Base-by-base conservation (phyloP, 805 yeast species). In the Ogataea parapolymorpha region DNA sequence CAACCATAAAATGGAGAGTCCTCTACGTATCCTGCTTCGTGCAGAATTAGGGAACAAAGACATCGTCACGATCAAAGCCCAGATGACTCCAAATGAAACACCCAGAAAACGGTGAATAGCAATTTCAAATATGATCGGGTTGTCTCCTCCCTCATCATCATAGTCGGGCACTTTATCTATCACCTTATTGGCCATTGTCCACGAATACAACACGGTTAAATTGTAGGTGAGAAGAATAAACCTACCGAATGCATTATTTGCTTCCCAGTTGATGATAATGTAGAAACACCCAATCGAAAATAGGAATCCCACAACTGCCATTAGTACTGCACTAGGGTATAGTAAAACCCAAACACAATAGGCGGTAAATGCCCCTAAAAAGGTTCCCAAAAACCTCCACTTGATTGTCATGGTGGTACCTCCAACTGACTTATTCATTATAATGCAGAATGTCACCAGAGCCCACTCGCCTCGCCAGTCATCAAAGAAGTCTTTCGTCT, bases 391-490 rank as follows among this genome's bases (percentile, higher is more conserved):
- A 41, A 86, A 69, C 52, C 85, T 66, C 84, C 85, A 80, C 50
- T 80, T 79, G 4, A 79, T 80, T 0, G 93, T 82, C 79, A 81
- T 77, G 9, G 85, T 75, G 0, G 95, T 87, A 0, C 95, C 95
- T 8, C 95, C 95, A 5, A 85, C 65, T 1, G 90, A 82, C 53
- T 85, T 85, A 51, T 82, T 84, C 91, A 86, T 85, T 67, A 86
- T 84, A 41, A 86, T 82, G 51, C 86, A 80, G 51, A 79, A 86
- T 0, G 89, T 80, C n/a, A 84, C 85, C 27, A 86, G 62, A 0
- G 88, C 80, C 95, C 95, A 86, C 58, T 86, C 95, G 12, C 84
- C 82, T 48, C 90, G 65, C 88, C 87, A 85, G 30, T 68, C 71
- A 34, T 65, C 71, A 52, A 85, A 87, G 1, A 57, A 46, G 5